phyloP scores from a whole-genome alignment of 1,284 basidiomycete genomes.

The Quambalaria eucalypti region DNA sequence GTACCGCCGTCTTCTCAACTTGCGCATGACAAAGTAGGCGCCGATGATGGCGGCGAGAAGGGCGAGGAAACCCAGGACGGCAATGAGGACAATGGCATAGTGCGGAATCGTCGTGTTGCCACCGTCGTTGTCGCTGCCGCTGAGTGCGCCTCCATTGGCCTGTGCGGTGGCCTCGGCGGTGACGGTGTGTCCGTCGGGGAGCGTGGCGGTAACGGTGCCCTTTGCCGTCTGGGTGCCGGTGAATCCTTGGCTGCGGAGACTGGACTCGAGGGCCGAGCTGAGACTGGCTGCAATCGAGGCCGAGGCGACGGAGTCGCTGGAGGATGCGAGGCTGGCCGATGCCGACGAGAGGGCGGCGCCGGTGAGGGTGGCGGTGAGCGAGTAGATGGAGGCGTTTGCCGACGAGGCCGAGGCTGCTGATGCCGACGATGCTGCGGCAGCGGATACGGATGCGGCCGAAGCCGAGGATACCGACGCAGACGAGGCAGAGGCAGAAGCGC shows the following conservation, averaged over 20 bases:
- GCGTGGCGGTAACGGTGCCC: constrained; percentile 26
- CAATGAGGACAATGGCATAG: constrained; percentile 36
- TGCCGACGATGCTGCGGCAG: too few species aligned
- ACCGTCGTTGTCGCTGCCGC: not conserved
- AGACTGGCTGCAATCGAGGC: constrained; percentile 28
- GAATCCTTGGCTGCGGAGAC: constrained; percentile 17
- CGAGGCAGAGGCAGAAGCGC: constrained; percentile 6
- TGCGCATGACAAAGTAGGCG: constrained; percentile 27
- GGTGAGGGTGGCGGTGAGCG: too few species aligned
- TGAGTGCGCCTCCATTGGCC: constrained; percentile 27
- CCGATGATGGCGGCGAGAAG: constrained; percentile 20
- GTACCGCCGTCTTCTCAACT: constrained; percentile 17
- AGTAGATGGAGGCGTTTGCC: too few species aligned
- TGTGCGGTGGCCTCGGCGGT: constrained; percentile 32
- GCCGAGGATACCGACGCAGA: too few species aligned
- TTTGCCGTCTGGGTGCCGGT: constrained; percentile 32
- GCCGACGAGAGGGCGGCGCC: too few species aligned
- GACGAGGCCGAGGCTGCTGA: too few species aligned
- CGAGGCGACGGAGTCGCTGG: constrained; percentile 6
- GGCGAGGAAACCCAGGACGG: constrained; percentile 35
- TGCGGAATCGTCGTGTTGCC: constrained; percentile 14
- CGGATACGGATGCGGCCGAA: too few species aligned
- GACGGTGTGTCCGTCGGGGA: constrained; percentile 27
- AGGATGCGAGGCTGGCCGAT: too few species aligned
- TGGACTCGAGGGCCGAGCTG: constrained; percentile 22